Evolutionary conservation across 2,329 filamentous ascomycete species (phyloP).

Genomic region (Sclerotinia glacialis): DNA sequence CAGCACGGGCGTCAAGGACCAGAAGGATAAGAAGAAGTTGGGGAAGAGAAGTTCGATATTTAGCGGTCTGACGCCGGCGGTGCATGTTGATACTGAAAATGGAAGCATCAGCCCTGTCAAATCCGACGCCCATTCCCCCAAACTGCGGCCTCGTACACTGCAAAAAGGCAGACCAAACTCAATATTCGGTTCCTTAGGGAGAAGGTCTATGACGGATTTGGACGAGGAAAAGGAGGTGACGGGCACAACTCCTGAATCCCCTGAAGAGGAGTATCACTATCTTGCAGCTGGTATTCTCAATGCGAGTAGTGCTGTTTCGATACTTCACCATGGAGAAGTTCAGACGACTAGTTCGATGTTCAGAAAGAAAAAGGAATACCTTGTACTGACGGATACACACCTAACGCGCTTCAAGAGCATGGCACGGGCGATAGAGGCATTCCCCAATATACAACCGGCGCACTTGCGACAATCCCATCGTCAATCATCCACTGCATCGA

Average conservation of each 20-base stretch:
- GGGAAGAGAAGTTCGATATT: conserved; percentile 36
- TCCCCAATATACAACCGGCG: conserved; percentile 50
- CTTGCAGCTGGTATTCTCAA: conserved; percentile 21
- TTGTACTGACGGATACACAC: conserved; percentile 68
- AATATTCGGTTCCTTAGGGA: conserved; percentile 40
- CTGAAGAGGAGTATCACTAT: conserved; percentile 27
- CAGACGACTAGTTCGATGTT: conserved; percentile 69
- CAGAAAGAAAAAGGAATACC: conserved; percentile 68
- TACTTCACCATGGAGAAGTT: conserved; percentile 66
- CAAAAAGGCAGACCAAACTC: conserved; percentile 38
- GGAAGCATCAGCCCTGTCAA: conserved; percentile 31
- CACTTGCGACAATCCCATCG: conserved; percentile 46
- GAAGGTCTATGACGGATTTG: conserved; percentile 34
- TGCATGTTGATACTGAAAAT: conserved; percentile 24
- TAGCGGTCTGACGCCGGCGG: conserved; percentile 26
- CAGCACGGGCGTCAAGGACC: conserved; percentile 27
- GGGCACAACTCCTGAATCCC: conserved; percentile 32
- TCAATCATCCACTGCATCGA: conserved; percentile 57
- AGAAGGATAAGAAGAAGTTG: conserved; percentile 36
- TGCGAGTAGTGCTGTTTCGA: conserved; percentile 39
- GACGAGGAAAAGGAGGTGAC: conserved; percentile 32
- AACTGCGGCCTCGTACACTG: conserved; percentile 34
- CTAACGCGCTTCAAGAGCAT: conserved; percentile 67
- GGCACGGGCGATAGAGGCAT: conserved; percentile 61
- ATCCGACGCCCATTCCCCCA: conserved; percentile 31